Conservation (phyloP, 1,284 basidiomycete genomes). For the Prillingera fragicola region DNA sequence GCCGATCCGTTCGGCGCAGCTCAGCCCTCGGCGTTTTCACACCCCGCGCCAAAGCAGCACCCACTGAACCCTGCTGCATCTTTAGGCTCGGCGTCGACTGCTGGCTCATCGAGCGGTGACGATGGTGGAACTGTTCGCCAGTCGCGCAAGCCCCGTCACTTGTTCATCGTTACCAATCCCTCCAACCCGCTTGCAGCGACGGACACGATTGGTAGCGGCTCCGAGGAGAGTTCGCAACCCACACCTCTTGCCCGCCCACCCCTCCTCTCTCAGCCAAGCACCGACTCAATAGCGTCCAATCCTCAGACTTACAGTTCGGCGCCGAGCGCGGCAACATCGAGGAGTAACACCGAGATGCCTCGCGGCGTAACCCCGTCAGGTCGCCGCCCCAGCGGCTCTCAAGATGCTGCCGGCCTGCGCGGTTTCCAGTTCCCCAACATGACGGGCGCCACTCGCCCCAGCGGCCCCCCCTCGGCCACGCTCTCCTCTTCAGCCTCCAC, state of each 20-base stretch:
- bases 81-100: background rate
- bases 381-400: slow-evolving; percentile 28
- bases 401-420: slow-evolving; percentile 35
- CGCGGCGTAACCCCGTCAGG: slow-evolving; percentile 9
- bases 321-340: background rate
- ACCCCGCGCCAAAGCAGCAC: background rate
- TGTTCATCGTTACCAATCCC: slow-evolving; percentile 21
- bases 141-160: slow-evolving; percentile 13
- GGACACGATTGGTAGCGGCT: slow-evolving; percentile 5
- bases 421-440: slow-evolving; percentile 45
- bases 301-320: too few species aligned
- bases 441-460: slow-evolving; percentile 13
- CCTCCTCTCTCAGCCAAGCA: slow-evolving; percentile 16
- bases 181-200: slow-evolving; percentile 8
- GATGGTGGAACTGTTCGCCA: slow-evolving; percentile 11
- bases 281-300: slow-evolving; percentile 34
- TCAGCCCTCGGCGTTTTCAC: background rate
- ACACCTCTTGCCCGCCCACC: slow-evolving; percentile 23
- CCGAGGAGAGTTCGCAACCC: slow-evolving; percentile 15
- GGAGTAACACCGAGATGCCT: slow-evolving; percentile 8
- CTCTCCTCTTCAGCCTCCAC: background rate
- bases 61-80: background rate
- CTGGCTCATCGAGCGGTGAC: background rate
- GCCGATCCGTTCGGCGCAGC: slow-evolving; percentile 41
- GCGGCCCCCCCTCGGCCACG: background rate